Base-by-base conservation (phyloP, 176 grass and related monocot species). In the Poa pratensis region DNA sequence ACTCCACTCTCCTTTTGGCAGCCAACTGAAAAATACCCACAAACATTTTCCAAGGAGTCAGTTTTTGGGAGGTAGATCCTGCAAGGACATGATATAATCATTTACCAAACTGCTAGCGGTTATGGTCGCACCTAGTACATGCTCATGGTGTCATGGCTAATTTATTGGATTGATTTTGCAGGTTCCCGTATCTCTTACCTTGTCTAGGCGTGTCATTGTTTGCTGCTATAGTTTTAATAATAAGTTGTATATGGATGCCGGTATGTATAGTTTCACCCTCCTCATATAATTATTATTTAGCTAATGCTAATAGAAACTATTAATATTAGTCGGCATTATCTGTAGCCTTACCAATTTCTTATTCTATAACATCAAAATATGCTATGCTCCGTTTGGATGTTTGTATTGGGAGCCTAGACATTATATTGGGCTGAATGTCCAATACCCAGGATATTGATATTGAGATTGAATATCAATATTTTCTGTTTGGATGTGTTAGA, bases 161-260 rank as follows among this genome's bases (percentile, higher is more conserved):
- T 40, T 30, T 7, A 69, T 60, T 76, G 59, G 14, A 27, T 76
- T 76, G 48, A 13, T 89, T 76, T 89, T 89, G 83, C 78, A 97
- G 95, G 87, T 97, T 97, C 52, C 95, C 92, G 5, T 94, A 94
- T 75, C 86, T 92, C 71, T 79, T 97, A 54, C 95, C 95, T 6
- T 91, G 86, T 70, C 13, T 97, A 72, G 63, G 20, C 67, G 84
- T 97, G 86, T 89, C 88, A 30, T 8, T 89, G 28, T 86, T 97
- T 76, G 86, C 92, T 70, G 27, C 86, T 20, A 50, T 81, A 70
- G 84, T 92, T 60, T 52, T 97, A n/a, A 86, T 97, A 92, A 76
- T 97, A 92, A 80, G 74, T 39, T 94, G 86, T 79, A 67, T 87
- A 26, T 94, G 88, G 92, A 82, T 97, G 74, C 95, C 90, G 49